These are phyloP conservation scores for Boletus subcaerulescens DNA, from an alignment of 768 basidiomycete genomes.

Conservation along the genomic window DNA sequence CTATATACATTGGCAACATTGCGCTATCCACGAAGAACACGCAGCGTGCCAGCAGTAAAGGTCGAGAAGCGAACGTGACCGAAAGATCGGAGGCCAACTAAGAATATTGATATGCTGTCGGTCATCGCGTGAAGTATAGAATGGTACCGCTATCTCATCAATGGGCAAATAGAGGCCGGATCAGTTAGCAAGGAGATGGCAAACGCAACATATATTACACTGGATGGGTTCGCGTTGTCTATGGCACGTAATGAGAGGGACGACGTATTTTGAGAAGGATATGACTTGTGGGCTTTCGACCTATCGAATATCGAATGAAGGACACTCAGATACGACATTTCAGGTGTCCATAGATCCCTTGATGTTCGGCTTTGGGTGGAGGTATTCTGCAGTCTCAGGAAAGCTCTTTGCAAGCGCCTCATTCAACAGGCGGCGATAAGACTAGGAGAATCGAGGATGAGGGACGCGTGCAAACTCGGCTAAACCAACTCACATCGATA, in stretches of 20 bases:
- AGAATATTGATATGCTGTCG: too few relatives aligned
- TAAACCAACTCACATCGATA: constrained; percentile 50
- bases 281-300: not conserved
- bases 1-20: too few relatives aligned
- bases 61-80: too few relatives aligned
- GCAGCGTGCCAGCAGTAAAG: too few relatives aligned
- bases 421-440: constrained; percentile 64
- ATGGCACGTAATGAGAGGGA: not conserved
- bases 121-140: too few relatives aligned
- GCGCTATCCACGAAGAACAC: too few relatives aligned
- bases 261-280: not conserved
- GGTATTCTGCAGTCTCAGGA: constrained; percentile 46
- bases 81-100: too few relatives aligned
- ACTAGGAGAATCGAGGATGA: constrained; percentile 38
- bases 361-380: constrained; percentile 12
- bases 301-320: not conserved
- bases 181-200: too few relatives aligned
- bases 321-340: not conserved
- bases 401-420: constrained; percentile 72
- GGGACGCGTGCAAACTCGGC: not conserved
- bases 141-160: too few relatives aligned
- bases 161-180: too few relatives aligned
- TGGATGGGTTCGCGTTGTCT: too few relatives aligned
- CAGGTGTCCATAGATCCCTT: constrained; percentile 10
- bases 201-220: too few relatives aligned